Conservation (phyloP, 768 basidiomycete species). For the Podaxis mareebaensis region DNA sequence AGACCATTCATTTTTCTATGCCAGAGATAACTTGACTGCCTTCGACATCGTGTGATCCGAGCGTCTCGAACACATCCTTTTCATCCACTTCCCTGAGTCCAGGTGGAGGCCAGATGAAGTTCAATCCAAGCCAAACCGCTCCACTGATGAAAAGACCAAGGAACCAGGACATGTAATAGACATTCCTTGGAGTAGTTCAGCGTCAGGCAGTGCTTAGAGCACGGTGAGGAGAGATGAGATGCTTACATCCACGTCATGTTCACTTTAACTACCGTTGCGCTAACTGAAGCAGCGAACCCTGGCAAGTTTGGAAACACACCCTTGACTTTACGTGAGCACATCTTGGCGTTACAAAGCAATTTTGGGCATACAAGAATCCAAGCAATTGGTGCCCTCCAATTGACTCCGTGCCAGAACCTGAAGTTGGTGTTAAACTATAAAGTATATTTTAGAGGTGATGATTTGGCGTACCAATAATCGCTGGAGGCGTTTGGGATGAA, state of each 20-base stretch:
- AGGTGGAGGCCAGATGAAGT: slow-evolving; percentile 25
- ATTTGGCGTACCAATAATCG: slow-evolving; percentile 28
- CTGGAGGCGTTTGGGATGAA: slow-evolving; percentile 25
- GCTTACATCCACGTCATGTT: slow-evolving; percentile 26
- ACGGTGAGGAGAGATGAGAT: neutral
- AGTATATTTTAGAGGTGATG: too few relatives aligned
- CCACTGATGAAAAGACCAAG: slow-evolving; percentile 26
- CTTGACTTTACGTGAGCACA: slow-evolving; percentile 14
- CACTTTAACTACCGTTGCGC: slow-evolving; percentile 18
- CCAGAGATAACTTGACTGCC: neutral
- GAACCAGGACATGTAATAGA: slow-evolving; percentile 29
- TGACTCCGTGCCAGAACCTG: slow-evolving; percentile 23
- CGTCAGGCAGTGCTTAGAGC: neutral
- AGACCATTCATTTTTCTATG: too few relatives aligned
- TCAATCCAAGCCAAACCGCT: slow-evolving; percentile 23
- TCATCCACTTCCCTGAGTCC: slow-evolving; percentile 26
- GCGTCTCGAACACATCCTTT: neutral
- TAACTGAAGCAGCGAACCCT: slow-evolving; percentile 27
- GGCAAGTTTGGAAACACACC: slow-evolving; percentile 32
- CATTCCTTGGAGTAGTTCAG: slow-evolving; percentile 18
- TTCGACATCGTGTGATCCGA: neutral
- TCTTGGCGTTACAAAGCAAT: neutral
- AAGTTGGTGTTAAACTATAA: too few relatives aligned
- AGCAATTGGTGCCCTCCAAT: slow-evolving; percentile 23
- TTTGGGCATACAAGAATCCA: slow-evolving; percentile 26